A percentile compares a stretch with the other conserved stretches of the same genome.
These are phyloP conservation scores for Brettanomyces sp. DNA, from an alignment of 805 yeast genomes.

Conservation along the genomic window DNA sequence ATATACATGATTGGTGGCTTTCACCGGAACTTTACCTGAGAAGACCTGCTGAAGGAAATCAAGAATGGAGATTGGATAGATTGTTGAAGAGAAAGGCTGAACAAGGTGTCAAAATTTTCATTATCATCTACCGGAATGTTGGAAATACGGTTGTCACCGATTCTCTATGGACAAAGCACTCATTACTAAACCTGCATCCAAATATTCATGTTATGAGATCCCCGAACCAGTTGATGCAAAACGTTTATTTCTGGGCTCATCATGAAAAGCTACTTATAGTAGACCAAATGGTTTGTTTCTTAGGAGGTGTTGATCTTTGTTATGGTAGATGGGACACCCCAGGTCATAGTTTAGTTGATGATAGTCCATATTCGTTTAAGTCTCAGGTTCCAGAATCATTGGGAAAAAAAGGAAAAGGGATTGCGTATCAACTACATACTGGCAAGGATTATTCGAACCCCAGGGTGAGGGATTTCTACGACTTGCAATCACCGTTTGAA, in stretches of 20 bases:
- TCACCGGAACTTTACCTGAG: conserved; percentile 89
- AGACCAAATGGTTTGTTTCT: conserved; percentile 80
- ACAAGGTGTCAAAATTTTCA: conserved; percentile 89
- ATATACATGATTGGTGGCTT: conserved; percentile 98
- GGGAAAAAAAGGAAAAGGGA: neutral
- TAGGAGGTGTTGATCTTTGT: conserved; percentile 95
- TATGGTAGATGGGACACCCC: conserved; percentile 96
- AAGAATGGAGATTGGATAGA: conserved; percentile 87
- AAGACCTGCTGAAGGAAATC: conserved; percentile 92
- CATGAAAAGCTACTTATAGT: conserved; percentile 87
- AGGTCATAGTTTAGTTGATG: conserved; percentile 85
- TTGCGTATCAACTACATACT: conserved; percentile 62
- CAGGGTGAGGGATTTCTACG: conserved; percentile 77
- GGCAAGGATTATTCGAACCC: conserved; percentile 98
- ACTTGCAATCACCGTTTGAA: conserved; percentile 77
- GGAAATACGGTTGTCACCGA: conserved; percentile 91
- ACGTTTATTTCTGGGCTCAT: conserved; percentile 97
- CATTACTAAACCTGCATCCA: conserved; percentile 73
- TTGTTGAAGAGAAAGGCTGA: conserved; percentile 82
- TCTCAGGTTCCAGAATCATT: conserved; percentile 10
- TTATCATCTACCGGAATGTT: conserved; percentile 87
- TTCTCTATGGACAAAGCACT: conserved; percentile 89
- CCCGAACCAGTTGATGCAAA: conserved; percentile 89
- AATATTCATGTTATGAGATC: conserved; percentile 88
- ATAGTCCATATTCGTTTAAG: conserved; percentile 28